Base-by-base conservation (phyloP, 1,284 basidiomycete species). In the Irpex sp. region DNA sequence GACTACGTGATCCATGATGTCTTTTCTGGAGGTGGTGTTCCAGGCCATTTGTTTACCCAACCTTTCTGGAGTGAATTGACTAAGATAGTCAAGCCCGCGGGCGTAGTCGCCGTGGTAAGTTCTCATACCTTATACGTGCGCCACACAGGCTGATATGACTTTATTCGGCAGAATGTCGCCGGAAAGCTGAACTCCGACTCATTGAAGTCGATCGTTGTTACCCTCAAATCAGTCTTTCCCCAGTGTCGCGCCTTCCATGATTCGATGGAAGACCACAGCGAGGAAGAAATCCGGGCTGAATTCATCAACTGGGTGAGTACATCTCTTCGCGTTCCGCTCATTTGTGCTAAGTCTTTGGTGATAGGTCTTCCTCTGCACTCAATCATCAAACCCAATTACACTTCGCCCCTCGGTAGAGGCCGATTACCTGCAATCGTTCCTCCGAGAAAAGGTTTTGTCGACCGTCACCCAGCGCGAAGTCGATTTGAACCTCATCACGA, bases 1-100 rank as follows among this genome's bases (percentile, higher is more conserved):
- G 91, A 93, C 72, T 86, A 92, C 68, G 84, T 95, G 17, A 79
- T 97, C 0, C 96, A 98, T 70, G 96, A 97, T 71, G 93, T 91
- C 69, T 97, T 97, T 75, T 94, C 93, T 8, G 95, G 94, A 2
- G 96, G 95, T 3, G 85, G 85, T 19, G 87, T 97, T 3, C 94
- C 95, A 0, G 79, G 86, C 15, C 87, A 93, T 70, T 78, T 97
- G 51, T 97, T 91, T 75, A 92, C 94, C 0, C 59, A 82, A 26
- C 87, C 94, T 67, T 96, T 96, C 72, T 96, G 93, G 92, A 65
- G 79, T 44, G 86, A 88, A 61, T 74, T 96, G 57, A 87, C 85
- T 69, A 72, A 74, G 4, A 72, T 89, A 17, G 81, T 96, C 73
- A 81, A 83, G n/a, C 78, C 83, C 0, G 86, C 92, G 60, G 94